Percentiles rank a stretch among this genome's conserved stretches.
Conservation (phyloP, 2,329 filamentous ascomycete genomes). For the Orbilia javanica region DNA sequence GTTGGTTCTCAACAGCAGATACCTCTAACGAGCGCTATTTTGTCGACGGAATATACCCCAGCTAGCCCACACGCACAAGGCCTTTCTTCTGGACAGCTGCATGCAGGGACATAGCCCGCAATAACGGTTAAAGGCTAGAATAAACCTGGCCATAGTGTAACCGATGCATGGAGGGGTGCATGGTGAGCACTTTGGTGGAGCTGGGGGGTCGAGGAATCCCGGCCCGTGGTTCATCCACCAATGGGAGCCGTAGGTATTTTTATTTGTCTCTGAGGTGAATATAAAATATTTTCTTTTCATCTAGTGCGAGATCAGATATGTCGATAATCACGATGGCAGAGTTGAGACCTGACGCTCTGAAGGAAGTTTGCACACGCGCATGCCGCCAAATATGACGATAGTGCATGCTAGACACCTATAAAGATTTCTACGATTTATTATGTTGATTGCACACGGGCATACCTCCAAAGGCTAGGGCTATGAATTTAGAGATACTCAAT, state of each 20-base stretch:
- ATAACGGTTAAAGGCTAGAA: slow-evolving; percentile 54
- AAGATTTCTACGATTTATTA: background rate
- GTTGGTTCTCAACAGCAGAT: background rate
- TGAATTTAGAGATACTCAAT: background rate
- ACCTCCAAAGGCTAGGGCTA: background rate
- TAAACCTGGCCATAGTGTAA: slow-evolving; percentile 45
- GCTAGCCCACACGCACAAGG: slow-evolving; percentile 10
- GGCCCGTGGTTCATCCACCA: slow-evolving; percentile 59
- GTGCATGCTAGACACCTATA: too few relatives aligned
- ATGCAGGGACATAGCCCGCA: slow-evolving; percentile 57
- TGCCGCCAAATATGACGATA: slow-evolving; percentile 10
- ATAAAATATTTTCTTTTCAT: slow-evolving; percentile 34
- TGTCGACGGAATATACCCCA: slow-evolving; percentile 53
- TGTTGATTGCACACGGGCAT: background rate
- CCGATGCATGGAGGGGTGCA: slow-evolving; percentile 32
- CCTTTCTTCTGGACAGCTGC: slow-evolving; percentile 42
- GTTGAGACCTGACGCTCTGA: slow-evolving; percentile 11
- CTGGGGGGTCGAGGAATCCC: slow-evolving; percentile 31
- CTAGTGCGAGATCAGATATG: background rate
- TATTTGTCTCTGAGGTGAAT: slow-evolving; percentile 15
- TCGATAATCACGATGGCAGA: slow-evolving; percentile 31
- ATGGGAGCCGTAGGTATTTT: slow-evolving; percentile 35
- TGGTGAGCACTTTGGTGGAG: slow-evolving; percentile 16
- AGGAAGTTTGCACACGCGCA: background rate
- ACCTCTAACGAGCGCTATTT: slow-evolving; percentile 22